Base-by-base conservation (phyloP, 352 stramenopile species). In the Phytophthora cactorum region DNA sequence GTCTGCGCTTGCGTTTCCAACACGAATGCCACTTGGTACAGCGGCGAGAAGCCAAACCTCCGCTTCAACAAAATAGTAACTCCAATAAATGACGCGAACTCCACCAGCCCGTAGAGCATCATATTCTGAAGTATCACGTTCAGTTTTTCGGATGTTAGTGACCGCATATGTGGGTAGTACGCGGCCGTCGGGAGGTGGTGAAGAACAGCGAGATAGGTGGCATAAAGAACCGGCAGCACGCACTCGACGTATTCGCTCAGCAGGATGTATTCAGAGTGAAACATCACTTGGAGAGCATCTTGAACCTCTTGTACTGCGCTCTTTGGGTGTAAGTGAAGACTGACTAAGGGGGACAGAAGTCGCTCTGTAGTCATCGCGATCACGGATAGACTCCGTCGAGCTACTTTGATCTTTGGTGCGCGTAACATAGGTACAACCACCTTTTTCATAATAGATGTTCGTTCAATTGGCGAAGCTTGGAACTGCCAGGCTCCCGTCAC, bases 21-120 rank as follows among this genome's bases (percentile, higher is more conserved):
- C 3, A 55, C 49, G 36, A 55, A 55, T n/a, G 49, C 49, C n/a
- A 55, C 27, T 34, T 55, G 49, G 31, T 55, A 55, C 10, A 55
- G 17, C 5, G 49, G 49, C 15, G 11, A 55, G 32, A 44, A 44
- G 29, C 49, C 49, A 15, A 43, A 29, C n/a, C 22, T 43, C 3
- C 49, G 5, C 49, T 44, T 55, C 14, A 55, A 14, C 25, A 52
- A 1, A 2, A 36, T 0, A 14, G 5, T 9, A 9, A 36, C 9
- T 11, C 9, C 10, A n/a, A n/a, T 9, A 17, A 52, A 36, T 3
- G 25, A 52, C 9, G 9, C 27, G 0, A 52, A 15, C 25, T 52
- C 45, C 15, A 36, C 25, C 3, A 34, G 14, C 10, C 15, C 25
- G 15, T 52, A 52, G 7, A 52, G 10, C 25, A 14, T 3, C 9